Evolutionary conservation across 2,329 filamentous ascomycete species (phyloP), one percentile per base, ranked within the genome.

Genomic region (Magnaporthiopsis rhizophila): DNA sequence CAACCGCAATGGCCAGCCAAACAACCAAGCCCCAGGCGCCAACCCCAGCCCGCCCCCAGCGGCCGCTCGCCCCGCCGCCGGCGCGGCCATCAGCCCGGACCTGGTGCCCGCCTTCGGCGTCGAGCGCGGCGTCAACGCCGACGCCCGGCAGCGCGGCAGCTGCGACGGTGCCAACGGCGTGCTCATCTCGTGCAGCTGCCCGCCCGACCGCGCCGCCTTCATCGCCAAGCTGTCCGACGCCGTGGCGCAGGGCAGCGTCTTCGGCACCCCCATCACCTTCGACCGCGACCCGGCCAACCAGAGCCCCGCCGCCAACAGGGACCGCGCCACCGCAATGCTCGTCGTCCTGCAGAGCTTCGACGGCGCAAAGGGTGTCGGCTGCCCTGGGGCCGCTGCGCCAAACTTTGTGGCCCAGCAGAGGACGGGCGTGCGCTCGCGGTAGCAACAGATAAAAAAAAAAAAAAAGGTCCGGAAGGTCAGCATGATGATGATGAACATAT

Each of bases 181-280:
- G 3, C 58, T 65, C 18, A 69, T 69, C 59, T 66, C 65, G 24
- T 69, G 66, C 66, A 64, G 59, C n/a, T 68, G 67, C 62, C 67
- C 67, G 34, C 67, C 67, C 8, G 53, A 64, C 56, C 67, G 65
- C 15, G 58, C 28, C 26, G 57, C 38, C 26, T 69, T 68, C 64
- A 62, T 68, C 30, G 56, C 58, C 38, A 57, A 59, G 58, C 64
- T 69, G 58, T 24, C 59, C 28, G 50, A 62, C 38, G 67, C 66
- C 50, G 64, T 68, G 36, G 53, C 64, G 1, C 57, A 61, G 34
- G 67, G 67, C 28, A 64, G 26, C 60, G 62, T 67, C 50, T 30
- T 68, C 28, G 67, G 65, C 58, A 61, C 59, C 2, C 59, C 56
- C 57, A 56, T 67, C 34, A 7, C 6, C 38, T 69, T 69, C 62